Percentiles rank a stretch among this genome's conserved stretches.
phyloP scores from a whole-genome alignment of 495 filamentous ascomycete species.

The Talaromyces liani region DNA sequence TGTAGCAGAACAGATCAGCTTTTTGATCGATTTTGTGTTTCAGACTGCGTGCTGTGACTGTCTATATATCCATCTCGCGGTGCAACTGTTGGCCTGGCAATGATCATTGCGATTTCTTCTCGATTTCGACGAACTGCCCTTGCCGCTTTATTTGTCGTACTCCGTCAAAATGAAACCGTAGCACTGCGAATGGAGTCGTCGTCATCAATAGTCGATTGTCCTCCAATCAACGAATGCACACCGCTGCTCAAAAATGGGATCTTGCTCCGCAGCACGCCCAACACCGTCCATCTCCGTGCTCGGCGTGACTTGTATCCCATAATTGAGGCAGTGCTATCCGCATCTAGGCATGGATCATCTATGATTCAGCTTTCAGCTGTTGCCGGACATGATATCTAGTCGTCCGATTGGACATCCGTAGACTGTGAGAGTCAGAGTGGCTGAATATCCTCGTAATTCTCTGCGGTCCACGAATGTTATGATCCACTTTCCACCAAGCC shows the following conservation, averaged over 20 bases:
- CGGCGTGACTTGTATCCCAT: neutral
- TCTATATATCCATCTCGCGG: neutral
- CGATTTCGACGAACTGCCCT: neutral
- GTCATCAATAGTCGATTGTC: neutral
- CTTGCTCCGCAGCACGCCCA: neutral
- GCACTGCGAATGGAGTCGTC: neutral
- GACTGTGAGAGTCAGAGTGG: neutral
- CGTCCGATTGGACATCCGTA: neutral
- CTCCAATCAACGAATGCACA: neutral
- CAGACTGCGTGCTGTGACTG: neutral
- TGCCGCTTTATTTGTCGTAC: neutral
- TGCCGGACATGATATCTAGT: neutral
- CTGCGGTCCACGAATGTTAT: neutral
- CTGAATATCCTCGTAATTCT: neutral
- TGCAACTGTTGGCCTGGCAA: neutral
- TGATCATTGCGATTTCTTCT: neutral
- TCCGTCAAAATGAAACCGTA: neutral
- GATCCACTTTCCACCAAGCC: neutral
- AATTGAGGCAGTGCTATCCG: neutral
- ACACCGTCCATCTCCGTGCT: neutral
- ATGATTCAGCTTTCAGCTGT: neutral
- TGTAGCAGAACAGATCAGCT: neutral
- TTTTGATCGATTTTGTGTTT: neutral
- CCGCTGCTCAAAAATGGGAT: neutral
- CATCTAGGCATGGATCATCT: neutral